These are phyloP conservation scores for Bryoglossum gracile DNA, from an alignment of 495 filamentous ascomycete genomes.

Conservation along the genomic window DNA sequence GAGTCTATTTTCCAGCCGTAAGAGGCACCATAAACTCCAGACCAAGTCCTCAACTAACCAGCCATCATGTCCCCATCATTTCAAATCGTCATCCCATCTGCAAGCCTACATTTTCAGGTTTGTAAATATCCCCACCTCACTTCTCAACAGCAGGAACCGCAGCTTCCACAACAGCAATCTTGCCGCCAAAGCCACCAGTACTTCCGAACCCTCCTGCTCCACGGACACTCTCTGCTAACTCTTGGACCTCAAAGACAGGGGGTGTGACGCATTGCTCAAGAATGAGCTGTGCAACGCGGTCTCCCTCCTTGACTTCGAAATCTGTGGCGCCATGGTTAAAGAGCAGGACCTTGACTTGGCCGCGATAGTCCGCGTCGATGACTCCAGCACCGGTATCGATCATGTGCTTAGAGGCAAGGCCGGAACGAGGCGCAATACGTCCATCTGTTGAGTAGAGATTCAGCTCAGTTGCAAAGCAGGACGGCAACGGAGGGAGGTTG, in stretches of 20 bases:
- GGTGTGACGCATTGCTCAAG: conserved; percentile 91
- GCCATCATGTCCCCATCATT: no score
- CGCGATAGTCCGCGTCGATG: conserved; percentile 95
- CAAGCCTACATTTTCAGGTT: no score
- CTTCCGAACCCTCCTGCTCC: conserved; percentile 93
- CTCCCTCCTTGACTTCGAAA: conserved; percentile 75
- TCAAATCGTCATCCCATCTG: no score
- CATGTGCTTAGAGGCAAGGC: conserved; percentile 85
- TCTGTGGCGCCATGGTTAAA: conserved; percentile 86
- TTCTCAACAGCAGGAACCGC: no score
- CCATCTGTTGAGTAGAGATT: conserved; percentile 53
- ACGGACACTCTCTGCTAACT: conserved; percentile 83
- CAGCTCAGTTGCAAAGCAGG: no score
- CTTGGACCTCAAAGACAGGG: conserved; percentile 76
- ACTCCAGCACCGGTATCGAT: conserved; percentile 94
- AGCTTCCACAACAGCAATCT: no score
- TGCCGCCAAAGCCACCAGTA: no score
- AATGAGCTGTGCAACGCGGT: conserved; percentile 88
- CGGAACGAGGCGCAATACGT: conserved; percentile 83
- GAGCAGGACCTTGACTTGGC: conserved; percentile 84
- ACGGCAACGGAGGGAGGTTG: no score
- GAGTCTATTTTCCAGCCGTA: conserved; percentile 3
- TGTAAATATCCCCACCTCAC: no score
- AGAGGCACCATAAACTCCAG: no score
- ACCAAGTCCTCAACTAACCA: no score